These are phyloP conservation scores for Rhododendron molle DNA, from an alignment of 148 eudicot genomes.

Conservation along the genomic window DNA sequence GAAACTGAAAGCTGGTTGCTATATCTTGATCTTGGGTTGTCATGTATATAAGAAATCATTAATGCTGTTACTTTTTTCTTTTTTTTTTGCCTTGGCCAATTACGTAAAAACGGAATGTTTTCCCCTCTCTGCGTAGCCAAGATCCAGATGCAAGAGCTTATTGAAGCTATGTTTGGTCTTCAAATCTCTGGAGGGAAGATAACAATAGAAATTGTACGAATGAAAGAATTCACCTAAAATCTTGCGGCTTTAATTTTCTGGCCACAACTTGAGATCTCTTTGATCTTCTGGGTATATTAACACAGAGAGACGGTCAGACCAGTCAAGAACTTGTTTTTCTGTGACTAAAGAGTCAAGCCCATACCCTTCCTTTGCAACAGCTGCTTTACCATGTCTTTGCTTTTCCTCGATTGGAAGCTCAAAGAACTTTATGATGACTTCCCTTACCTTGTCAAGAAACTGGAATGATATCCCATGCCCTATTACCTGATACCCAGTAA, in stretches of 20 bases:
- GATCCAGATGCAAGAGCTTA: neutral
- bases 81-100: neutral
- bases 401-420: constrained; percentile 36
- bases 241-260: constrained; percentile 24
- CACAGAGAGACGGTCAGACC: constrained; percentile 41
- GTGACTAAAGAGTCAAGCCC: constrained; percentile 23
- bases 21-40: neutral
- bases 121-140: neutral
- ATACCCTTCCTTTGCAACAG: constrained; percentile 30
- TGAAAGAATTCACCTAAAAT: constrained; percentile 24
- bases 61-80: neutral
- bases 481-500: constrained; percentile 24
- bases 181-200: neutral
- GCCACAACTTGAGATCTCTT: constrained; percentile 35
- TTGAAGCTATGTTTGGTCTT: too few relatives aligned
- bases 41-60: neutral
- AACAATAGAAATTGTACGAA: neutral
- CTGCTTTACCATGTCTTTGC: constrained; percentile 17
- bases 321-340: constrained; percentile 23
- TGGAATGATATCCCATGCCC: constrained; percentile 33
- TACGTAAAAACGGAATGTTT: neutral
- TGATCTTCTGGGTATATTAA: constrained; percentile 22
- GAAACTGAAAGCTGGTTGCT: too few relatives aligned
- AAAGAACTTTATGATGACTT: constrained; percentile 31
- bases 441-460: constrained; percentile 33